phyloP scores from a whole-genome alignment of 345 rosid genomes.

The Salix caprea region DNA sequence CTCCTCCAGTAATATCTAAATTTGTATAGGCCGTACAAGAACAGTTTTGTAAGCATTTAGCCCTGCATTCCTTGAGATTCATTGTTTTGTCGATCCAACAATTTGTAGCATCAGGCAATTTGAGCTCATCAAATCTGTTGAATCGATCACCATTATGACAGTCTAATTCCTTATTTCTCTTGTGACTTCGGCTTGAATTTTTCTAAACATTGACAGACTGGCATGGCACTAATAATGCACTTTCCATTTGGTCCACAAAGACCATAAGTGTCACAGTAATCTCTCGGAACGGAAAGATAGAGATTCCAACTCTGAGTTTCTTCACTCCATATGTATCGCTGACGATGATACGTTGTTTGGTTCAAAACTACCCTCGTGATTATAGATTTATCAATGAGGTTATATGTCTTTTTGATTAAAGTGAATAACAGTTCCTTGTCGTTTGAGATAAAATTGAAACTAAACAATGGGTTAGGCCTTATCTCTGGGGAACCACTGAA shows the following conservation, averaged over 20 bases:
- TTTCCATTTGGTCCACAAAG: slow-evolving; percentile 5
- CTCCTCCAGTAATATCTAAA: background rate
- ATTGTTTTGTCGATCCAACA: slow-evolving; percentile 11
- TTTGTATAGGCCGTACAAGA: slow-evolving; percentile 14
- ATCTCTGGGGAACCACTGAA: slow-evolving; percentile 1
- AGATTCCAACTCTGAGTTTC: background rate
- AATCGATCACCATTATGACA: background rate
- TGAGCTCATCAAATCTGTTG: background rate
- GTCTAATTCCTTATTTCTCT: background rate
- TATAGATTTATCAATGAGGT: background rate
- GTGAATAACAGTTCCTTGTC: slow-evolving; percentile 1
- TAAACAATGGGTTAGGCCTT: background rate
- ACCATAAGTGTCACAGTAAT: slow-evolving; percentile 5
- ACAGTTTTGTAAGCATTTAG: slow-evolving; percentile 14
- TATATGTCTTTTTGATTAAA: too few species aligned
- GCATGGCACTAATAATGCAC: background rate
- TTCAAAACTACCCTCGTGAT: slow-evolving; percentile 1
- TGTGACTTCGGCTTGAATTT: background rate
- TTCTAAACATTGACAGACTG: slow-evolving; percentile 3
- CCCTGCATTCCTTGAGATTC: slow-evolving; percentile 16
- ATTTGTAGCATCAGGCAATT: slow-evolving; percentile 9
- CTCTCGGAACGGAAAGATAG: background rate
- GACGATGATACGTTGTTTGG: background rate
- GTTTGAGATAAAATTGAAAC: background rate
- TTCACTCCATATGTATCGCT: background rate